Evolutionary conservation across 1,284 basidiomycete genomes (phyloP).

Genomic region (Ceratorhiza oryzae-sativae): DNA sequence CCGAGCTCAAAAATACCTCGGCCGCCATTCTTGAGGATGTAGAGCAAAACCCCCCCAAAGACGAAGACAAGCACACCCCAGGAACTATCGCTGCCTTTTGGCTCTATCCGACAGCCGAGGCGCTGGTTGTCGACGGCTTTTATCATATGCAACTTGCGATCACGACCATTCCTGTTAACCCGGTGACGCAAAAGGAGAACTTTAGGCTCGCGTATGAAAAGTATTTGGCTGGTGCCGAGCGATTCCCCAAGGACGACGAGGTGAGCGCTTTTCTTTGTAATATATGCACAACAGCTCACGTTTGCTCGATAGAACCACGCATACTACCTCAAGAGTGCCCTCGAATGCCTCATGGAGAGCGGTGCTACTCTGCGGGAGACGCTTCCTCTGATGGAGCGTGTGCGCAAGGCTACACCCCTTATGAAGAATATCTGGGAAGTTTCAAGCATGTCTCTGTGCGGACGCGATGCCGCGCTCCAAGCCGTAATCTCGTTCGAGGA

Average conservation of each 20-base stretch:
- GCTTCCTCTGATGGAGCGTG: slow-evolving; percentile 34
- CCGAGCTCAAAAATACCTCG: slow-evolving; percentile 30
- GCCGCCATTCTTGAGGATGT: slow-evolving; percentile 28
- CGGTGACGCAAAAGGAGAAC: slow-evolving; percentile 28
- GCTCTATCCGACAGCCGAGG: slow-evolving; percentile 30
- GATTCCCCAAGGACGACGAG: slow-evolving; percentile 37
- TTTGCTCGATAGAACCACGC: slow-evolving; percentile 8
- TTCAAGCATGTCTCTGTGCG: slow-evolving; percentile 34
- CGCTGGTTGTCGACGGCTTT: slow-evolving; percentile 23
- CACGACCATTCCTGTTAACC: slow-evolving; percentile 20
- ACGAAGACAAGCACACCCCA: slow-evolving; percentile 13
- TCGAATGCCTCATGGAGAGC: slow-evolving; percentile 39
- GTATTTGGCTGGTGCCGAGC: slow-evolving; percentile 28
- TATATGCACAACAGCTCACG: neutral
- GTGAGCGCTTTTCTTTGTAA: neutral
- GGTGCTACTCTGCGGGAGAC: slow-evolving; percentile 32
- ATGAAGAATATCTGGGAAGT: slow-evolving; percentile 40
- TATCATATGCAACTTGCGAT: slow-evolving; percentile 33
- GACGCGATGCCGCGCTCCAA: slow-evolving; percentile 36
- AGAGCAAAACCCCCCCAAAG: slow-evolving; percentile 30
- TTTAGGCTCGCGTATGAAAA: slow-evolving; percentile 28
- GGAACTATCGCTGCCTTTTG: slow-evolving; percentile 31
- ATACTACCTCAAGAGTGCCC: slow-evolving; percentile 39
- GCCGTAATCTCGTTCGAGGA: slow-evolving; percentile 38
- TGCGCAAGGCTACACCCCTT: slow-evolving; percentile 22